Evolutionary conservation across 2,329 filamentous ascomycete species (phyloP), one percentile per base, ranked within the genome.

Genomic region (Lecanoromycetidae sp.): DNA sequence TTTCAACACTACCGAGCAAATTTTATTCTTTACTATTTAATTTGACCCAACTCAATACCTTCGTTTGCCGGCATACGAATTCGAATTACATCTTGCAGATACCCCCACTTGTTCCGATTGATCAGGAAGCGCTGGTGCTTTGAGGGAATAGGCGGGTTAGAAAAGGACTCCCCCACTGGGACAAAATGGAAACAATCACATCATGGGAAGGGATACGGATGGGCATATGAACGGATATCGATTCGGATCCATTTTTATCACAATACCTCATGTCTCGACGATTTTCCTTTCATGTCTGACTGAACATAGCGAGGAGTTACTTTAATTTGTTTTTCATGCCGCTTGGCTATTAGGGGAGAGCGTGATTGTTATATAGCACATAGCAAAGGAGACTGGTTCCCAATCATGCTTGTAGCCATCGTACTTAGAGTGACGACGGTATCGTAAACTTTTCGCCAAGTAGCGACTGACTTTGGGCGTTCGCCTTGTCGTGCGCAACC

Each of bases 371-470:
- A 46, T 40, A 12, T 27, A n/a, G 29, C 42, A 37, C 7, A 45
- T 46, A 50, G 32, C 26, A 19, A n/a, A 42, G 37, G 33, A 46
- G 48, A 52, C 30, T 56, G 58, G 49, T 61, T 60, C 46, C 42
- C 45, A 47, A 35, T 19, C 6, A 27, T 27, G 9, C 4, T 15
- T 27, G 17, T 29, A 19, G 7, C 4, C n/a, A 26, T n/a, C n/a
- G n/a, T n/a, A n/a, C n/a, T n/a, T n/a, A n/a, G n/a, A n/a, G n/a
- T n/a, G n/a, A n/a, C n/a, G n/a, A n/a, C n/a, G n/a, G n/a, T n/a
- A n/a, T n/a, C n/a, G n/a, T n/a, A n/a, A n/a, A n/a, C n/a, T n/a
- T n/a, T n/a, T n/a, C n/a, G n/a, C n/a, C n/a, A n/a, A n/a, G n/a
- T n/a, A n/a, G n/a, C n/a, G n/a, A n/a, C n/a, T n/a, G n/a, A n/a